phyloP scores from a whole-genome alignment of 140 eudicot species.

The Cichorium intybus region DNA sequence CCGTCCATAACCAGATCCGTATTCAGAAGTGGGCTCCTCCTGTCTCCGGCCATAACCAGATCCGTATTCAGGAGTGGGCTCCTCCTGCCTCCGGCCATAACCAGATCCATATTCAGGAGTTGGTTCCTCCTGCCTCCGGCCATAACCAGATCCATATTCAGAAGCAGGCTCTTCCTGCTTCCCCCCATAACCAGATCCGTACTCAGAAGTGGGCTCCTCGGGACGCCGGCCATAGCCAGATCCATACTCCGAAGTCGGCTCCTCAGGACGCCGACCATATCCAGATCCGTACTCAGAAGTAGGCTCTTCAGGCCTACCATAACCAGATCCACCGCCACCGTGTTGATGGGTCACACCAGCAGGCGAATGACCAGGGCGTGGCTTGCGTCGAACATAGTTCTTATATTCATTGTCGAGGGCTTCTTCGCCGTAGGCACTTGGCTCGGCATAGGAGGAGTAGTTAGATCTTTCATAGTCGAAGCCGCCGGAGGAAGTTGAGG shows the following conservation, averaged over 20 bases:
- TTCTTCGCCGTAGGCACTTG: constrained; percentile 65
- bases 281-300: constrained; percentile 46
- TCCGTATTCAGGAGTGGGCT: constrained; percentile 24
- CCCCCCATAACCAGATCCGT: constrained; percentile 53
- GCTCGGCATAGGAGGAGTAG: constrained; percentile 68
- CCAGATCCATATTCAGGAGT: constrained; percentile 31
- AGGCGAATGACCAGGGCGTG: constrained; percentile 28
- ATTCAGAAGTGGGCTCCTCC: constrained; percentile 25
- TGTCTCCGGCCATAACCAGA: constrained; percentile 24
- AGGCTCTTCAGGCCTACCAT: constrained; percentile 37
- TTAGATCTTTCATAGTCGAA: constrained; percentile 78
- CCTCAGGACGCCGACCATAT: constrained; percentile 43
- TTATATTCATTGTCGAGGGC: constrained; percentile 80
- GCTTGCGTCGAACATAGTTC: constrained; percentile 59
- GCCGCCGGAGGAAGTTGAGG: constrained; percentile 46
- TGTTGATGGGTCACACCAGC: constrained; percentile 24
- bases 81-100: constrained; percentile 27
- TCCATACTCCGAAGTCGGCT: constrained; percentile 36
- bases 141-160: constrained; percentile 50
- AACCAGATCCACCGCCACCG: constrained; percentile 30
- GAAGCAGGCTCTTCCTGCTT: constrained; percentile 45
- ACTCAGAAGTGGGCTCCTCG: constrained; percentile 31
- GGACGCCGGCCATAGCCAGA: constrained; percentile 34
- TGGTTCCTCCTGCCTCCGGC: constrained; percentile 26
- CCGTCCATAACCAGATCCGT: constrained; percentile 38